A percentile compares a stretch with the other conserved stretches of the same genome.
Evolutionary conservation across 75 land plant species (phyloP).

Genomic region (Pinus taeda): DNA sequence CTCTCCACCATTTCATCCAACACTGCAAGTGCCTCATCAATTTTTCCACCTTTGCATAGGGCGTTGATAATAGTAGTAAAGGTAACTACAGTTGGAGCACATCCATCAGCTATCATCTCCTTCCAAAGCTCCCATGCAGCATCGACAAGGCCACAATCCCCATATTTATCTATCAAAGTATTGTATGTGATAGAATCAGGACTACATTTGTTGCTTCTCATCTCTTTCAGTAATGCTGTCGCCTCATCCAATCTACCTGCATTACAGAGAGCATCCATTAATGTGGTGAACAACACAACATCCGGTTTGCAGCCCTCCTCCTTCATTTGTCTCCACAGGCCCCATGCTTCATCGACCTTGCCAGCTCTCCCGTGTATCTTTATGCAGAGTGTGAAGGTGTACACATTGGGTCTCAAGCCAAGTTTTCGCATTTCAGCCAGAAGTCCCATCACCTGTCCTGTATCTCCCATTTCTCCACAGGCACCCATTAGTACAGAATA

Average conservation of each 20-base stretch:
- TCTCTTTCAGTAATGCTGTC: slow-evolving; percentile 41
- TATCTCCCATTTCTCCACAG: slow-evolving; percentile 52
- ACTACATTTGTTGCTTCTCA: slow-evolving; percentile 39
- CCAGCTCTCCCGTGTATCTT: slow-evolving; percentile 64
- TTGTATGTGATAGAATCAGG: slow-evolving; percentile 71
- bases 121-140: slow-evolving; percentile 46
- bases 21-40: slow-evolving; percentile 46
- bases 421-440: slow-evolving; percentile 54
- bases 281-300: slow-evolving; percentile 77
- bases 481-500: slow-evolving; percentile 77
- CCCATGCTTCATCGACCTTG: slow-evolving; percentile 54
- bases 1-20: slow-evolving; percentile 40
- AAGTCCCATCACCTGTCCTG: slow-evolving; percentile 37
- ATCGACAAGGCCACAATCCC: slow-evolving; percentile 40
- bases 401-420: slow-evolving; percentile 73
- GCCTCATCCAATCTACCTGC: slow-evolving; percentile 48
- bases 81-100: slow-evolving; percentile 66
- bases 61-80: slow-evolving; percentile 67
- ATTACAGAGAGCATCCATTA: slow-evolving; percentile 67
- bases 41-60: slow-evolving; percentile 46
- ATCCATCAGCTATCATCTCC: slow-evolving; percentile 65
- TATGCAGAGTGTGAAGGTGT: slow-evolving; percentile 74
- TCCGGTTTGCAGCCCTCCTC: slow-evolving; percentile 56
- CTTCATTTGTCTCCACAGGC: slow-evolving; percentile 59
- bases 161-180: slow-evolving; percentile 69